A percentile compares a stretch with the other conserved stretches of the same genome.
Evolutionary conservation across 1,139 yeast genomes (phyloP).

Genomic region (Pichia sp.): DNA sequence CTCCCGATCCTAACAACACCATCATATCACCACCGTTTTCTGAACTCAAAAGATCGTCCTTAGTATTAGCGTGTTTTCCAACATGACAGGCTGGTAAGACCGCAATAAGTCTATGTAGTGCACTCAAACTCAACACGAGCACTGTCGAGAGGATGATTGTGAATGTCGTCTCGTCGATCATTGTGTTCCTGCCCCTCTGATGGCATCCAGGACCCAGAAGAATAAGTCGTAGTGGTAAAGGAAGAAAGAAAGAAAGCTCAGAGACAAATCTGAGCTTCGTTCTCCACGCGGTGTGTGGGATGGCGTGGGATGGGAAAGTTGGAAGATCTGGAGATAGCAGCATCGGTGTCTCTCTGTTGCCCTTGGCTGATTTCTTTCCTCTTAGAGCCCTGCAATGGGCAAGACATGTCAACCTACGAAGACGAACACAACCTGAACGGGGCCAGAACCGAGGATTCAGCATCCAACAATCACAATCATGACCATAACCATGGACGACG

Average conservation of each 20-base stretch:
- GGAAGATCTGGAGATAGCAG: no score
- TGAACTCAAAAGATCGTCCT: not conserved
- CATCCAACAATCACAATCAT: not conserved
- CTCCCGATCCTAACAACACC: slow-evolving; percentile 80
- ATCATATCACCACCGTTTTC: slow-evolving; percentile 33
- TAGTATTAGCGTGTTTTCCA: not conserved
- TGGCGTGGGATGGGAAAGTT: no score
- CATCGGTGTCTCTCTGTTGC: not conserved
- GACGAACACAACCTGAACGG: slow-evolving; percentile 20
- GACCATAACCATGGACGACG: slow-evolving; percentile 5
- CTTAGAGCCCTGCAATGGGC: not conserved
- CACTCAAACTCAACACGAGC: not conserved
- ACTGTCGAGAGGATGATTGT: slow-evolving; percentile 5
- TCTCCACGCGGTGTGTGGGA: no score
- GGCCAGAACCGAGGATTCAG: not conserved
- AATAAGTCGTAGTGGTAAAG: not conserved
- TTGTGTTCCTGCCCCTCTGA: not conserved
- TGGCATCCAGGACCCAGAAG: not conserved
- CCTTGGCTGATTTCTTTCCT: no score
- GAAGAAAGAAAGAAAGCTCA: no score
- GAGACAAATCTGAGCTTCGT: no score
- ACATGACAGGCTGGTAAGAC: slow-evolving; percentile 19
- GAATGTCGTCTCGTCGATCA: slow-evolving; percentile 14
- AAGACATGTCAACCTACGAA: slow-evolving; percentile 21
- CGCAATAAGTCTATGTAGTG: slow-evolving; percentile 14